Evolutionary conservation across 495 filamentous ascomycete genomes (phyloP), one percentile per base, ranked within the genome.

Genomic region (Hapsidospora chrysogenum): DNA sequence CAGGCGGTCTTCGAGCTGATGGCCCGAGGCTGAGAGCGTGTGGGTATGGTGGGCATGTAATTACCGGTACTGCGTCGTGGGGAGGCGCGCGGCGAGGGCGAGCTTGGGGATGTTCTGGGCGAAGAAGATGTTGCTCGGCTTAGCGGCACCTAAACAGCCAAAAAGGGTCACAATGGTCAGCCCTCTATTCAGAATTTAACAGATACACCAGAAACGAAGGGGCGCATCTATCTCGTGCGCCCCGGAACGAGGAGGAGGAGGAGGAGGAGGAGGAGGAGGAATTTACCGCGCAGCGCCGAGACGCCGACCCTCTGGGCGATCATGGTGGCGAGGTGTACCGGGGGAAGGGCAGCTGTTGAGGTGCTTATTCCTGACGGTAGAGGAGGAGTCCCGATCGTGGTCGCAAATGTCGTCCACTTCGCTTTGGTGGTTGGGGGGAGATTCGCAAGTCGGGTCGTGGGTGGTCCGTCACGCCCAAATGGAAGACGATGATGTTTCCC

Each of bases 291-390:
- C 57, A 77, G 57, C 50, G 73, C 72, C 50, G 72, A 71, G 50
- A 80, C 65, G 33, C 65, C 64, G 52, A 72, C 56, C 62, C 76
- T 70, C 49, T 77, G 74, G 42, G 70, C 66, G 50, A 72, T 61
- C 76, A 83, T 83, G 21, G 32, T 71, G 58, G 19, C 33, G 33
- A 33, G 23, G 23, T n/a, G n/a, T n/a, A n/a, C n/a, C n/a, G n/a
- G n/a, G n/a, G n/a, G n/a, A n/a, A n/a, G n/a, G n/a, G n/a, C n/a
- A n/a, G n/a, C n/a, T n/a, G n/a, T n/a, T n/a, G n/a, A n/a, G n/a
- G n/a, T n/a, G n/a, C n/a, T n/a, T n/a, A n/a, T n/a, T n/a, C n/a
- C n/a, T n/a, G n/a, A n/a, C n/a, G n/a, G n/a, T n/a, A n/a, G n/a
- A n/a, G n/a, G n/a, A n/a, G n/a, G n/a, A n/a, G n/a, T n/a, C n/a